Conservation (phyloP, 1,284 basidiomycete species). For the Microstroma glucosiphilum region DNA sequence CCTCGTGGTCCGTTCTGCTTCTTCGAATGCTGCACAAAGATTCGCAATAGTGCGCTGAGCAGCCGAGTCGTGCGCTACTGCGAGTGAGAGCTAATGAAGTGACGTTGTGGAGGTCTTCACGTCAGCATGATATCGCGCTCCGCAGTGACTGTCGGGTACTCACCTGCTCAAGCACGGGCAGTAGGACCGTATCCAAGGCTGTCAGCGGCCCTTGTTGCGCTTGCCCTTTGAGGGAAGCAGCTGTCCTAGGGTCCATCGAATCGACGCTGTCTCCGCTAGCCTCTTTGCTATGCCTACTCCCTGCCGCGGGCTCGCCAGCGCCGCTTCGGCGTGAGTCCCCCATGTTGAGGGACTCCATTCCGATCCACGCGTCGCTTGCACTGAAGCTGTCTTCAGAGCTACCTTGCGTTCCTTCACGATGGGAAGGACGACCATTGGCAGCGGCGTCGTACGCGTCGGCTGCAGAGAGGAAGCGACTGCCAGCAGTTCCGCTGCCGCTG, state of each 20-base stretch:
- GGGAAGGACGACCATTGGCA: no score
- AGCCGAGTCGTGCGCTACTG: conserved; percentile 30
- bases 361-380: no score
- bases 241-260: conserved; percentile 2
- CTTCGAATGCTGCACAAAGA: conserved; percentile 26
- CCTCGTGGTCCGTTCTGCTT: conserved; percentile 39
- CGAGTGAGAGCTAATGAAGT: conserved; percentile 25
- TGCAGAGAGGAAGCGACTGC: no score
- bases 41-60: conserved; percentile 31
- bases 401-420: no score
- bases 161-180: conserved; percentile 37
- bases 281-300: conserved; percentile 16
- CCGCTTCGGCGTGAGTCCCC: no score
- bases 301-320: background rate
- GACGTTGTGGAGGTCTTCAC: background rate
- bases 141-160: background rate
- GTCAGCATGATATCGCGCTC: no score
- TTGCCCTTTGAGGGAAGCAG: background rate
- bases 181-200: conserved; percentile 36
- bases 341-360: no score
- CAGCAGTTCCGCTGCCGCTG: no score
- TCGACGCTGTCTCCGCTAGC: conserved; percentile 5
- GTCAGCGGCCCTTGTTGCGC: conserved; percentile 20
- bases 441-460: no score
- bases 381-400: no score